These are phyloP conservation scores for Rubia tinctorum DNA, from an alignment of 305 asterid genomes.

Conservation along the genomic window DNA sequence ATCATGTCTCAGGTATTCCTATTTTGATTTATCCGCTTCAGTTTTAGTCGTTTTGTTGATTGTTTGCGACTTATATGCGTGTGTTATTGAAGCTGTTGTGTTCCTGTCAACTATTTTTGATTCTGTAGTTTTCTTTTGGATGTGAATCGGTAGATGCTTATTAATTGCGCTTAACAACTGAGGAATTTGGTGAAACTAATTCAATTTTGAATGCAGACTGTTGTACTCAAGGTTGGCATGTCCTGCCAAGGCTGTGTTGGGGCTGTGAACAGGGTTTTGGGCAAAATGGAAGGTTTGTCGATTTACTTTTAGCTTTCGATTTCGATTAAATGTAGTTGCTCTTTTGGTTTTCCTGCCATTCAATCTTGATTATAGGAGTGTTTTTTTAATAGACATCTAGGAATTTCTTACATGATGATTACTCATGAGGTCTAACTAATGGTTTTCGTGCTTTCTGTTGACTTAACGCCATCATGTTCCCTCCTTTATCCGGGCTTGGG, in stretches of 20 bases:
- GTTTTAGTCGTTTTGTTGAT: neutral
- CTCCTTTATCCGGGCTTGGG: neutral
- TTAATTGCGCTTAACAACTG: neutral
- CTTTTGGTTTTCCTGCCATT: neutral
- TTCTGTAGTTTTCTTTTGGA: neutral
- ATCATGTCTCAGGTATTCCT: conserved; percentile 7
- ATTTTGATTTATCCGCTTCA: neutral
- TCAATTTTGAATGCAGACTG: conserved; percentile 50
- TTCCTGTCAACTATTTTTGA: neutral
- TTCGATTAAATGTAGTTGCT: neutral
- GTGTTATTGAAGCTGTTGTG: neutral
- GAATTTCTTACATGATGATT: neutral
- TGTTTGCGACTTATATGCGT: neutral
- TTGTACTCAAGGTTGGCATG: conserved; percentile 91
- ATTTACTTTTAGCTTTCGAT: neutral
- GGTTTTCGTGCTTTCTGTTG: no score
- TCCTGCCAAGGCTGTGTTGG: conserved; percentile 95
- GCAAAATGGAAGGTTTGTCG: conserved; percentile 77
- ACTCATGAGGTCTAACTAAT: no score
- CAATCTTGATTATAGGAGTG: neutral
- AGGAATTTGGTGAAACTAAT: neutral
- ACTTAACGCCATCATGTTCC: neutral
- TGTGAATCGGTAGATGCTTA: neutral
- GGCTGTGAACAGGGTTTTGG: conserved; percentile 85
- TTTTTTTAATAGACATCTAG: neutral